Evolutionary conservation across 257 asterid species (phyloP), one percentile per base, ranked within the genome.

Genomic region (Linaria vulgaris): DNA sequence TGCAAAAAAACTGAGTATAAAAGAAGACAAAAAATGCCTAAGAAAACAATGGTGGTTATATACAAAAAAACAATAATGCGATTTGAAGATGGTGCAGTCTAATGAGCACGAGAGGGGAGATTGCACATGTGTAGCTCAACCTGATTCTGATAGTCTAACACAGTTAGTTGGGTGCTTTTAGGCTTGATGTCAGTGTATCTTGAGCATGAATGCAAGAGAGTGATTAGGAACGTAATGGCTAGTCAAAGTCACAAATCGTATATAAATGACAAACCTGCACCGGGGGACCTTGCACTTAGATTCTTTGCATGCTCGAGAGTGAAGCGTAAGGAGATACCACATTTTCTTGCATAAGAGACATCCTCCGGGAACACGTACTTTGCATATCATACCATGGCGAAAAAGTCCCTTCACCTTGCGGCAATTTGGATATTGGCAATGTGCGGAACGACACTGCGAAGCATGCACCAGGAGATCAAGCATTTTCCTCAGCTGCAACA

Each of bases 251-350:
- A 14, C 63, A 68, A 27, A 22, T 24, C 25, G 30, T 24, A 24
- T 4, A 50, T 74, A 56, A 12, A 30, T 46, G 59, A 69, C 86
- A 27, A 24, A 92, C 98, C 91, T 90, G 98, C 98, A 92, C 19
- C 98, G 88, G 0, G 98, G 98, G 37, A 92, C 98, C 72, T 56
- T 80, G 83, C 98, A 92, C 69, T 85, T 74, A 20, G 96, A 82
- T 79, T 82, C 97, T 76, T 85, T 92, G 87, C 98, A 92, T 34
- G 97, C 95, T 59, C 98, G 89, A 34, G 97, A 85, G 74, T 92
- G 98, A 75, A 92, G 88, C 75, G 82, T 92, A 70, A 92, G 97
- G 62, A 92, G 96, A 78, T 88, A 80, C 98, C 98, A 92, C 98
- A 92, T 92, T 74, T 81, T 92, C 85, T 92, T 88, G 59, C 98